Percentiles rank a stretch among this genome's conserved stretches.
These are phyloP conservation scores for Mrakia gelida DNA, from an alignment of 768 basidiomycete genomes.

Conservation along the genomic window DNA sequence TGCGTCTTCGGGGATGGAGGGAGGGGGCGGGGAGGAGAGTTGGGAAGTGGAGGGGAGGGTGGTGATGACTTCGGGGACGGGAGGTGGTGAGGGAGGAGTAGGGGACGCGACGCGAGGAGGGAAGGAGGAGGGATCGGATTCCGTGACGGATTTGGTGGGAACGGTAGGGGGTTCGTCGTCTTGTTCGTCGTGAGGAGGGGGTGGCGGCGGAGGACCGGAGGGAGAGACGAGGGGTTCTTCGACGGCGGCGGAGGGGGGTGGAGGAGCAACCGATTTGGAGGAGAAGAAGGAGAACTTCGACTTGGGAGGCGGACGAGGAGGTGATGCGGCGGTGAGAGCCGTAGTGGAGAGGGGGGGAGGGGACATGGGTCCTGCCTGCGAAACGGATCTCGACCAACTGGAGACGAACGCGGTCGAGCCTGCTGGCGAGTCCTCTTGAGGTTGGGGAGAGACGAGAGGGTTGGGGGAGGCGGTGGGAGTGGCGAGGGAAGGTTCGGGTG, in stretches of 20 bases:
- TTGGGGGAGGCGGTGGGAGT: background rate
- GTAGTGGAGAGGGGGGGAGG: background rate
- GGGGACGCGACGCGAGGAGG: too few species aligned
- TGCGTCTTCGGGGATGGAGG: background rate
- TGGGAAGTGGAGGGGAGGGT: background rate
- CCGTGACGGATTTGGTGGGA: too few species aligned
- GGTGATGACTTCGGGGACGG: background rate
- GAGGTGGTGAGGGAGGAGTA: too few species aligned
- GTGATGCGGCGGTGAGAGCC: background rate
- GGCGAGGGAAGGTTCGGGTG: background rate
- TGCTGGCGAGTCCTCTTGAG: background rate
- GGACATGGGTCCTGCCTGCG: background rate
- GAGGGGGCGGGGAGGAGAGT: background rate
- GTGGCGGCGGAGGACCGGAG: background rate
- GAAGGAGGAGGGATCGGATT: too few species aligned
- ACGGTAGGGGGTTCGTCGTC: too few species aligned
- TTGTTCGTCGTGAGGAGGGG: too few species aligned
- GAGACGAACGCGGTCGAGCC: constrained; percentile 7
- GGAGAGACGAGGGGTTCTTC: background rate
- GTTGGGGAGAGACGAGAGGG: background rate
- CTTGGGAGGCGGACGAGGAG: background rate
- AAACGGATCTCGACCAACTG: constrained; percentile 14
- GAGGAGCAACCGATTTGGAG: background rate
- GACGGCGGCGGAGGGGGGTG: background rate
- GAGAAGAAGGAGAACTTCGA: constrained; percentile 22